Evolutionary conservation across 495 filamentous ascomycete species (phyloP).

Genomic region (Aspergillus nanangensis): DNA sequence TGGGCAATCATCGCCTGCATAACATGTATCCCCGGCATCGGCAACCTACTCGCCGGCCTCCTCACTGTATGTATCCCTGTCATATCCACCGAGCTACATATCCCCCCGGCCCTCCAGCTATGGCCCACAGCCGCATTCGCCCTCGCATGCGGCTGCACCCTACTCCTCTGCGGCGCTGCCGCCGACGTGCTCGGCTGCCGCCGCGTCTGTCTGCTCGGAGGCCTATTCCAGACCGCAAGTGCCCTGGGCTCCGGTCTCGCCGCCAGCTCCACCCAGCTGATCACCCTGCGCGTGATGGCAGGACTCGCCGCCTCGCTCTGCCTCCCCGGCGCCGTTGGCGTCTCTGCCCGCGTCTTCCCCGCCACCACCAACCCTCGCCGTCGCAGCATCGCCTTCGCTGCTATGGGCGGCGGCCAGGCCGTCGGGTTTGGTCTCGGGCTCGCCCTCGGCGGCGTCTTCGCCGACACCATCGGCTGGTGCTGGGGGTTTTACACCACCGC

Average conservation of each 20-base stretch:
- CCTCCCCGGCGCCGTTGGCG: constrained; percentile 37
- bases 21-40: constrained; percentile 11
- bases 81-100: constrained; percentile 7
- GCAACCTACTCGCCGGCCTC: constrained; percentile 7
- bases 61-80: constrained; percentile 9
- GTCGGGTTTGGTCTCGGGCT: constrained; percentile 43
- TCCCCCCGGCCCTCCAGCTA: constrained; percentile 6
- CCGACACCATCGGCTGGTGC: constrained; percentile 44
- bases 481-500: constrained; percentile 42
- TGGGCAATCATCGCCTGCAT: constrained; percentile 4
- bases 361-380: constrained; percentile 17
- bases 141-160: constrained; percentile 26
- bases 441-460: constrained; percentile 40
- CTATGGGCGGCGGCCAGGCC: constrained; percentile 39
- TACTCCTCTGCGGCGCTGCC: constrained; percentile 39
- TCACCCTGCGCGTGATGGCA: constrained; percentile 38
- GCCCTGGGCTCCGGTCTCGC: constrained; percentile 37
- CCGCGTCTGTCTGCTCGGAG: constrained; percentile 31
- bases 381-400: constrained; percentile 46
- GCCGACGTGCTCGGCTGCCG: constrained; percentile 41
- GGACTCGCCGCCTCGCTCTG: constrained; percentile 25
- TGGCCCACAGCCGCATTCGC: constrained; percentile 11
- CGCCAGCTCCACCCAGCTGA: constrained; percentile 33
- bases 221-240: constrained; percentile 31
- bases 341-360: constrained; percentile 30